Base-by-base conservation (phyloP, 2,329 filamentous ascomycete genomes). In the Macrophomina pseudophaseolina region DNA sequence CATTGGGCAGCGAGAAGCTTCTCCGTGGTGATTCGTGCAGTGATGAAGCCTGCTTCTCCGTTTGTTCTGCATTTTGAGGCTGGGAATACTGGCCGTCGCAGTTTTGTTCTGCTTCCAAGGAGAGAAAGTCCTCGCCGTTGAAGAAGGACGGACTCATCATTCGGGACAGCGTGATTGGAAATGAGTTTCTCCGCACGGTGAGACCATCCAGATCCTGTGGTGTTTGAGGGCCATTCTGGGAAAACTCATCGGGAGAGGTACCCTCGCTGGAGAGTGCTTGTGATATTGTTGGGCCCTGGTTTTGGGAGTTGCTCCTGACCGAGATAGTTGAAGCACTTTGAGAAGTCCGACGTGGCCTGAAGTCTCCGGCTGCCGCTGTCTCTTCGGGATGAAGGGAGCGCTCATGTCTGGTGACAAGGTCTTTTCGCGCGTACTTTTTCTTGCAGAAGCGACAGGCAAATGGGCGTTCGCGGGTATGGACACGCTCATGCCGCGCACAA, bases 321-420 rank as follows among this genome's bases (percentile, higher is more conserved):
- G 35, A 44, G 3, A 3, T 14, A 23, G 54, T 9, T 7, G 54
- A 46, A 4, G 38, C 40, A 18, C 28, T 46, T 14, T 59, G 18
- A 5, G 54, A 59, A 1, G 54, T 30, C 40, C 38, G 14, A 11
- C 54, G 54, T 23, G 54, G 38, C 18, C n/a, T 46, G 7, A 44
- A 18, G 14, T 46, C 54, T 4, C 54, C 40, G 8, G 54, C 40
- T 6, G 54, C 54, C n/a, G 40, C 54, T 23, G 40, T n/a, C 14
- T 44, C 54, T 18, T 46, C 40, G 6, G 73, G 69, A 54, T 78
- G 76, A 7, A 78, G 68, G 7, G 75, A 75, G 42, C 73, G 70
- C 53, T 77, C 76, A 52, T 78, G 76, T 48, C 75, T 71, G 53
- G 76, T 74, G 6, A 78, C 72, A 23, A 78, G 70, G 66, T 78